Evolutionary conservation across 768 basidiomycete species (phyloP), one percentile per base, ranked within the genome.

Genomic region (Rhodotorula sphaerocarpa): DNA sequence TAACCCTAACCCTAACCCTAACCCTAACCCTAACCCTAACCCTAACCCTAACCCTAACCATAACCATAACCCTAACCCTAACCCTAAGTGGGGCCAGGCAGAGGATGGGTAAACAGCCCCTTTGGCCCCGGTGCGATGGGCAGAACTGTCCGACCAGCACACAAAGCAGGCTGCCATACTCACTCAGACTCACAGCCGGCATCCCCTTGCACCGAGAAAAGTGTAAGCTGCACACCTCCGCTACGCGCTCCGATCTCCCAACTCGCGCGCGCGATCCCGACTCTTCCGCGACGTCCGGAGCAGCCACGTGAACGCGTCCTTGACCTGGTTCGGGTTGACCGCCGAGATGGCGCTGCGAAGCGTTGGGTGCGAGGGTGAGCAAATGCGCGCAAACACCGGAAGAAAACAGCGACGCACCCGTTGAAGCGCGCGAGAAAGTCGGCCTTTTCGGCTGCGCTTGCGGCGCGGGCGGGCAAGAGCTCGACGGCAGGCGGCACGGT

Each of bases 401-500:
- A 57, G 23, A 25, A 33, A 7, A 20, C 12, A 31, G 23, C 45
- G 10, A 81, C 86, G 71, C 74, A 95, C 92, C 73, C 80, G 55
- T 81, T 83, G 50, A 93, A 80, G 45, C 88, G 87, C 11, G 78
- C 71, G 70, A 95, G 70, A 76, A 96, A 90, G 57, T 79, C 80
- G 21, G 81, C 77, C 74, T 87, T 89, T 14, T 83, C 83, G 28
- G 81, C 79, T 25, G 50, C 33, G 3, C 57, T 50, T 7, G 64
- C 59, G 4, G 61, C 57, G 25, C 58, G 64, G 39, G 79, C 79
- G 21, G 89, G 83, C 21, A 82, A 80, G 63, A 83, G 82, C 69
- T 86, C 84, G 27, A 95, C 74, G 18, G 88, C 80, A 28, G 80
- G 74, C 3, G 85, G 83, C 21, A 91, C 73, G 87, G 89, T 93